Evolutionary conservation across 2,329 filamentous ascomycete genomes (phyloP).

Genomic region (Emergomyces pasteurianus): DNA sequence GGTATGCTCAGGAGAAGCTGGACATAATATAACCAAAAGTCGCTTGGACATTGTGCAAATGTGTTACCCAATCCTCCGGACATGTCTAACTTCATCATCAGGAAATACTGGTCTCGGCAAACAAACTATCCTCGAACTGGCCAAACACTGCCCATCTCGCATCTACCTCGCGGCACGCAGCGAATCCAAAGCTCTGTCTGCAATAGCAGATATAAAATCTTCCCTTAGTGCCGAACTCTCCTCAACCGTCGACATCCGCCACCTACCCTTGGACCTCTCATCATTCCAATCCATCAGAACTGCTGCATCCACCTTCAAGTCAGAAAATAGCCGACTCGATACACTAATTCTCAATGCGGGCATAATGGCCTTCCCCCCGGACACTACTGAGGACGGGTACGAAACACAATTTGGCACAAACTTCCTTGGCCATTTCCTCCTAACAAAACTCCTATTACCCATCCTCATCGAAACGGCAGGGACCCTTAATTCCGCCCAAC

Average conservation of each 20-base stretch:
- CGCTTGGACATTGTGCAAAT: background rate
- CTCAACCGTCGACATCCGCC: constrained; percentile 28
- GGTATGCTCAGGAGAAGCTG: constrained; percentile 21
- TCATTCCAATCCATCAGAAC: constrained; percentile 38
- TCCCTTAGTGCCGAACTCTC: constrained; percentile 13
- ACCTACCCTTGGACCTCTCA: constrained; percentile 38
- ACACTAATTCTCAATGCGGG: constrained; percentile 38
- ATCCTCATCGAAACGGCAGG: constrained; percentile 26
- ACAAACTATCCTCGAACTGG: constrained; percentile 37
- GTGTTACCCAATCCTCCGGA: background rate
- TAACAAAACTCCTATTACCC: constrained; percentile 34
- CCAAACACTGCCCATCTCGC: constrained; percentile 39
- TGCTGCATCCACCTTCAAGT: constrained; percentile 32
- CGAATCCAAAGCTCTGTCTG: constrained; percentile 29
- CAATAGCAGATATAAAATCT: constrained; percentile 32
- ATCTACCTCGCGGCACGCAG: constrained; percentile 45
- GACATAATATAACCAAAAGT: background rate
- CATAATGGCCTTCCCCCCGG: constrained; percentile 31
- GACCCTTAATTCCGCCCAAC: constrained; percentile 6
- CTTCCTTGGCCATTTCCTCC: constrained; percentile 35
- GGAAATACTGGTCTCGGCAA: constrained; percentile 37
- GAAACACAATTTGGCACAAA: constrained; percentile 38
- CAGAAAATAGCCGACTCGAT: constrained; percentile 32
- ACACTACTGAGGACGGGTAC: constrained; percentile 29
- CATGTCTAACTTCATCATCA: constrained; percentile 8